Evolutionary conservation across 73 alveolate genomes (phyloP).

Genomic region (Paramecium pentaurelia): DNA sequence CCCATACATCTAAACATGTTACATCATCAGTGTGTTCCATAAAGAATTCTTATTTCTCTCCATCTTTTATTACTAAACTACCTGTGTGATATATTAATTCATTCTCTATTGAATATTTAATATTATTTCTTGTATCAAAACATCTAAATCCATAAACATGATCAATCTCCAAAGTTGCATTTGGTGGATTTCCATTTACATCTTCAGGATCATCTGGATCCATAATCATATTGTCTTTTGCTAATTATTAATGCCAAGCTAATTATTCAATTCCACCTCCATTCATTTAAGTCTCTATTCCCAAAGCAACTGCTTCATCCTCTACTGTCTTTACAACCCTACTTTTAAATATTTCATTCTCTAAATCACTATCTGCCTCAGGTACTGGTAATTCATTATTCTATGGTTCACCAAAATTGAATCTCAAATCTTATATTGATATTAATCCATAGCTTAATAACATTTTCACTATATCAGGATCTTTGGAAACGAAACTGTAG

Average conservation of each 20-base stretch:
- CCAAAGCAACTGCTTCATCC: constrained; percentile 47
- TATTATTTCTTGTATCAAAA: constrained; percentile 95
- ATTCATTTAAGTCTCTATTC: constrained; percentile 62
- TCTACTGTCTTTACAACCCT: background rate
- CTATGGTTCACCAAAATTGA: constrained; percentile 66
- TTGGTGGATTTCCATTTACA: constrained; percentile 92
- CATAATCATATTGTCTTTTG: constrained; percentile 71
- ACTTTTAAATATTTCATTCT: constrained; percentile 60
- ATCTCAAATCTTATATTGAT: constrained; percentile 71
- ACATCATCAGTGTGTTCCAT: constrained; percentile 95
- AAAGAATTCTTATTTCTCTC: constrained; percentile 76
- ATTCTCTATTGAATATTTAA: constrained; percentile 70
- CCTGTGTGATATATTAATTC: constrained; percentile 94
- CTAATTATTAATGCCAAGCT: constrained; percentile 43
- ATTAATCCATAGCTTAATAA: constrained; percentile 70
- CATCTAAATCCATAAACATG: constrained; percentile 97
- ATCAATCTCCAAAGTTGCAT: constrained; percentile 90
- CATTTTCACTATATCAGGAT: constrained; percentile 80
- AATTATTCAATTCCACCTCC: constrained; percentile 60
- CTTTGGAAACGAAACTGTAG: constrained; percentile 82
- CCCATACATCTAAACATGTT: constrained; percentile 87
- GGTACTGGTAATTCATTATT: constrained; percentile 34
- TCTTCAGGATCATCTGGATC: constrained; percentile 59
- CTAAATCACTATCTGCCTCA: constrained; percentile 78
- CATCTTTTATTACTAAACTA: constrained; percentile 85